A percentile compares a stretch with the other conserved stretches of the same genome.
Evolutionary conservation across 2,329 filamentous ascomycete species (phyloP).

Genomic region (Nannizziopsis arthrosporioides): DNA sequence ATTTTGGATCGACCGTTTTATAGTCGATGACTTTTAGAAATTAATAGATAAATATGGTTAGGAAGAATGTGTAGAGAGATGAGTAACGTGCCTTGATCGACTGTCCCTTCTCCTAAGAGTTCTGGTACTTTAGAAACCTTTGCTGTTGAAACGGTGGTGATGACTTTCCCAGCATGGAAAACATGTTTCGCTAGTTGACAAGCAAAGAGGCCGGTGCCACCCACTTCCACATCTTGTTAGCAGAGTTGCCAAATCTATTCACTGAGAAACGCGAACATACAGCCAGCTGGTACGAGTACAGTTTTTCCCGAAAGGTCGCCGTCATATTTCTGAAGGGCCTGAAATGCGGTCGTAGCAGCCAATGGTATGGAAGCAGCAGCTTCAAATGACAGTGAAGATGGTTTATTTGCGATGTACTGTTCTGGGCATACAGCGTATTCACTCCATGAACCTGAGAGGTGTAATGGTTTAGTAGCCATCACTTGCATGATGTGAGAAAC

Average conservation of each 20-base stretch:
- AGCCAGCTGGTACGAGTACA: constrained; percentile 41
- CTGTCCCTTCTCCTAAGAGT: constrained; percentile 33
- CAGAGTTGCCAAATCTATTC: neutral
- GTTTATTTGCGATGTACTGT: constrained; percentile 30
- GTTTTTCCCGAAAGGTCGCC: constrained; percentile 42
- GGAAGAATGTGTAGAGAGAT: neutral
- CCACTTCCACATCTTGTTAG: constrained; percentile 23
- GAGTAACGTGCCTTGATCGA: constrained; percentile 31
- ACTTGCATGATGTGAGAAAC: neutral
- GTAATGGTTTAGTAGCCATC: neutral
- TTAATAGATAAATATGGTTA: neutral
- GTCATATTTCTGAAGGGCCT: constrained; percentile 34
- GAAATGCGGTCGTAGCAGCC: constrained; percentile 35
- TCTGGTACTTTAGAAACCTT: constrained; percentile 40
- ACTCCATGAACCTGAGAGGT: constrained; percentile 25
- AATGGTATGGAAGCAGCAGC: constrained; percentile 36
- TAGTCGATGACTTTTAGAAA: constrained; percentile 39
- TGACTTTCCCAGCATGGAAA: constrained; percentile 38
- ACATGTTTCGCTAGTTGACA: constrained; percentile 43
- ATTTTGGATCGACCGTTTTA: constrained; percentile 30
- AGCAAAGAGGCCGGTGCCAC: constrained; percentile 37
- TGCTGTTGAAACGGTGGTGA: constrained; percentile 43
- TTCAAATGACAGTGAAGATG: constrained; percentile 31
- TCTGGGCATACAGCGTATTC: constrained; percentile 29
- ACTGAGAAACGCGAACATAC: constrained; percentile 14